Evolutionary conservation across 495 filamentous ascomycete species (phyloP).

Genomic region (Penicillium parvum): DNA sequence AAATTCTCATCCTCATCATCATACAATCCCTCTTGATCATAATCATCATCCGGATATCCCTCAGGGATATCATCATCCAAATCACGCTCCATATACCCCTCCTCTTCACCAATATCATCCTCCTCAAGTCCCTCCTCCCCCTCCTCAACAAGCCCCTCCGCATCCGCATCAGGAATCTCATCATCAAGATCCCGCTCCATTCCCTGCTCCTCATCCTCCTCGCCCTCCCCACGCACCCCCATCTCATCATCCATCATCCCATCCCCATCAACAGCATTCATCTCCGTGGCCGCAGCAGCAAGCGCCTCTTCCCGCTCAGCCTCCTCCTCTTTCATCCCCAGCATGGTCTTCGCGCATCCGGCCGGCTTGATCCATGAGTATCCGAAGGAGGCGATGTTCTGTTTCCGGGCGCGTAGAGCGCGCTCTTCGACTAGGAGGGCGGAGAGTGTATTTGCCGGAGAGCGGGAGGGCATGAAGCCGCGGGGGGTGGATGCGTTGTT

Average conservation of each 20-base stretch:
- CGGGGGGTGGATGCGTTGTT: slow-evolving; percentile 17
- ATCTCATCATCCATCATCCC: slow-evolving; percentile 33
- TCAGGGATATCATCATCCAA: slow-evolving; percentile 51
- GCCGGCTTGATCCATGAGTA: slow-evolving; percentile 75
- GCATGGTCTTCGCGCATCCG: slow-evolving; percentile 69
- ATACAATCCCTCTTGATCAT: slow-evolving; percentile 35
- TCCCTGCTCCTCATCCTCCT: slow-evolving; percentile 29
- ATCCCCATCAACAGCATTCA: slow-evolving; percentile 57
- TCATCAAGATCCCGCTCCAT: slow-evolving; percentile 49
- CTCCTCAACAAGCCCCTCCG: slow-evolving; percentile 38
- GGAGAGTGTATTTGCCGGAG: slow-evolving; percentile 43
- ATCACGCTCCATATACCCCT: slow-evolving; percentile 43
- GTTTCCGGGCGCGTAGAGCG: slow-evolving; percentile 60
- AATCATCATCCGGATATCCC: slow-evolving; percentile 44
- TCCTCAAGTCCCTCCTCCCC: slow-evolving; percentile 40
- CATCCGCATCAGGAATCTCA: slow-evolving; percentile 43
- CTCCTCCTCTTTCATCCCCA: slow-evolving; percentile 71
- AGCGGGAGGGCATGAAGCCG: slow-evolving; percentile 25
- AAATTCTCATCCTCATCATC: slow-evolving; percentile 34
- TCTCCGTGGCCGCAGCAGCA: slow-evolving; percentile 63
- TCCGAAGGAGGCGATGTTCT: slow-evolving; percentile 70
- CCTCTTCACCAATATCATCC: slow-evolving; percentile 36
- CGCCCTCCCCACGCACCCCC: slow-evolving; percentile 22
- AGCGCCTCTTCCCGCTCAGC: slow-evolving; percentile 77
- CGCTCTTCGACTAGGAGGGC: slow-evolving; percentile 65